Evolutionary conservation across 768 basidiomycete species (phyloP).

Genomic region (Tephrocybe rancida): DNA sequence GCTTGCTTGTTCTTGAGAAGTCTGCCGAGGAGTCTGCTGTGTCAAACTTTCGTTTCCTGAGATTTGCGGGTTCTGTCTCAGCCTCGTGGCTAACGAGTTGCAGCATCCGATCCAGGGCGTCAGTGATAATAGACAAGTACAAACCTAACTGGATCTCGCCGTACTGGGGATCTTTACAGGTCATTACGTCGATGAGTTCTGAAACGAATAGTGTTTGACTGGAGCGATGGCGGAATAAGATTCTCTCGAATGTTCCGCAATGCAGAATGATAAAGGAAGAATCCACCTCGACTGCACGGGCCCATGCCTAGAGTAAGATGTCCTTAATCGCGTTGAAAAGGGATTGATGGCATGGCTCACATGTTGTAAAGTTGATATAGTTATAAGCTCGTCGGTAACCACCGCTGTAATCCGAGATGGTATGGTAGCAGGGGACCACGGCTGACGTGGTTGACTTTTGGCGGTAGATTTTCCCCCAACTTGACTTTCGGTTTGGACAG

Average conservation of each 20-base stretch:
- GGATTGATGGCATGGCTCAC: too few relatives aligned
- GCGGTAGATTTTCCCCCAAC: too few relatives aligned
- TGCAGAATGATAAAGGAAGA: slow-evolving; percentile 18
- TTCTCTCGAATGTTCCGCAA: slow-evolving; percentile 19
- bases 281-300: slow-evolving; percentile 14
- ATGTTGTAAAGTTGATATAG: too few relatives aligned
- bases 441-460: too few relatives aligned
- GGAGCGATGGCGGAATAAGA: slow-evolving; percentile 21
- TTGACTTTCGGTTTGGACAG: too few relatives aligned
- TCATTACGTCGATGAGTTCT: slow-evolving; percentile 14
- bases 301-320: too few relatives aligned
- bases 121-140: slow-evolving; percentile 16
- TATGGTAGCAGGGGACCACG: too few relatives aligned
- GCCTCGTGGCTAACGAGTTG: not conserved
- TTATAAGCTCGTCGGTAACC: too few relatives aligned
- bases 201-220: slow-evolving; percentile 21
- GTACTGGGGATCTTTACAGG: slow-evolving; percentile 15
- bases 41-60: not conserved
- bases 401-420: too few relatives aligned
- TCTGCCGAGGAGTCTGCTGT: too few relatives aligned
- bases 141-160: slow-evolving; percentile 18
- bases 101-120: slow-evolving; percentile 13
- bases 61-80: not conserved
- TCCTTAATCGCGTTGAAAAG: too few relatives aligned
- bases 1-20: not conserved